phyloP scores from a whole-genome alignment of 495 filamentous ascomycete species.

The Penicillium alfredii region DNA sequence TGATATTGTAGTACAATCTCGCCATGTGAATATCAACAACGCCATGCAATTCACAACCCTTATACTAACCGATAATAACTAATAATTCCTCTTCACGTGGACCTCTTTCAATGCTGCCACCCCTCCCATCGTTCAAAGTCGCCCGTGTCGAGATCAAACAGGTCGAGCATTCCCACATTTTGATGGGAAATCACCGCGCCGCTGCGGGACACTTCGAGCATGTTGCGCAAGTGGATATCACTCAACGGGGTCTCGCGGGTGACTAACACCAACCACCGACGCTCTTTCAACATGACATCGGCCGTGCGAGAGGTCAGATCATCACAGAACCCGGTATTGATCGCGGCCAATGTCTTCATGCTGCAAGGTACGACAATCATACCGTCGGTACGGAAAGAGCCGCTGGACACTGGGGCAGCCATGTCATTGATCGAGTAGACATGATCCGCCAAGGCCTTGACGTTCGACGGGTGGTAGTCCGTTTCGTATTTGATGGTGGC shows the following conservation, averaged over 20 bases:
- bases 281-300: constrained; percentile 44
- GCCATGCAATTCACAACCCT: too few species aligned
- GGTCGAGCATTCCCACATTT: constrained; percentile 41
- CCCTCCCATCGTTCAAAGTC: constrained; percentile 40
- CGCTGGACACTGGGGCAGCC: constrained; percentile 30
- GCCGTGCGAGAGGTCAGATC: constrained; percentile 44
- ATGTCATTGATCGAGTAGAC: constrained; percentile 35
- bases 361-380: constrained; percentile 40
- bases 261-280: constrained; percentile 35
- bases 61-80: too few species aligned
- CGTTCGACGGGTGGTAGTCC: constrained; percentile 26
- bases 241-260: constrained; percentile 41
- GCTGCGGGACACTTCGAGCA: constrained; percentile 31
- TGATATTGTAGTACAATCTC: too few species aligned
- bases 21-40: too few species aligned
- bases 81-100: too few species aligned
- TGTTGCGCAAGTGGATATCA: constrained; percentile 42
- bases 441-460: constrained; percentile 34
- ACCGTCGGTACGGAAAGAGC: constrained; percentile 33
- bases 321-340: constrained; percentile 26
- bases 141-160: constrained; percentile 40
- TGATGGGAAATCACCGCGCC: constrained; percentile 39
- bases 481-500: constrained; percentile 40
- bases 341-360: constrained; percentile 36
- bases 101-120: too few species aligned